Conservation (phyloP, 2,329 filamentous ascomycete genomes). For the Teratosphaeria nubilosa region DNA sequence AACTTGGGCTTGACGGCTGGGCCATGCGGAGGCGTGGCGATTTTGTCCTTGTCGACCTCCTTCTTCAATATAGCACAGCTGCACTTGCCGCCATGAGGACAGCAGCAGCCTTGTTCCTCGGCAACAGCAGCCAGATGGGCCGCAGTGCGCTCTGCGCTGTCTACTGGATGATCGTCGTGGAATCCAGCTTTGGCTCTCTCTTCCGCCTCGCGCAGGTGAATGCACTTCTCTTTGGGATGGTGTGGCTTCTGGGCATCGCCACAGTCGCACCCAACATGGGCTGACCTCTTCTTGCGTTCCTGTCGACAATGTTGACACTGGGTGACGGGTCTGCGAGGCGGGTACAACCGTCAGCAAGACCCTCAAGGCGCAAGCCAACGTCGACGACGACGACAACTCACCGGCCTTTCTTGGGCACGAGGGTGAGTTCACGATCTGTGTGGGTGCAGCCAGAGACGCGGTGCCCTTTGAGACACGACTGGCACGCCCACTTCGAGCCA, state of each 20-base stretch:
- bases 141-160: constrained; percentile 9
- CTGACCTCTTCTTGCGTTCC: constrained; percentile 89
- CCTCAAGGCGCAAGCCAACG: background rate
- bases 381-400: background rate
- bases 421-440: constrained; percentile 77
- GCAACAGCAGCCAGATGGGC: constrained; percentile 23
- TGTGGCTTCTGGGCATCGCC: constrained; percentile 68
- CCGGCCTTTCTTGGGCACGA: constrained; percentile 95
- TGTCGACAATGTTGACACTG: constrained; percentile 96
- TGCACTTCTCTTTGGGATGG: constrained; percentile 40
- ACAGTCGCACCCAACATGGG: constrained; percentile 94
- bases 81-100: constrained; percentile 50
- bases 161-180: constrained; percentile 12
- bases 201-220: constrained; percentile 28
- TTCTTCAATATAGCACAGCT: constrained; percentile 49
- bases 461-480: constrained; percentile 95
- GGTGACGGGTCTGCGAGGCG: constrained; percentile 60
- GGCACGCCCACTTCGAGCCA: constrained; percentile 96
- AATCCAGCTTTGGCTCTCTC: constrained; percentile 23
- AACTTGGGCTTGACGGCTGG: constrained; percentile 47
- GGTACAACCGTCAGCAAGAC: background rate
- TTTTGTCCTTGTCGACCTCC: constrained; percentile 29
- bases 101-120: constrained; percentile 39
- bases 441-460: constrained; percentile 98
- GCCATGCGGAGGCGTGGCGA: constrained; percentile 21